Conservation (phyloP, 148 eudicot genomes). For the Silene latifolia region DNA sequence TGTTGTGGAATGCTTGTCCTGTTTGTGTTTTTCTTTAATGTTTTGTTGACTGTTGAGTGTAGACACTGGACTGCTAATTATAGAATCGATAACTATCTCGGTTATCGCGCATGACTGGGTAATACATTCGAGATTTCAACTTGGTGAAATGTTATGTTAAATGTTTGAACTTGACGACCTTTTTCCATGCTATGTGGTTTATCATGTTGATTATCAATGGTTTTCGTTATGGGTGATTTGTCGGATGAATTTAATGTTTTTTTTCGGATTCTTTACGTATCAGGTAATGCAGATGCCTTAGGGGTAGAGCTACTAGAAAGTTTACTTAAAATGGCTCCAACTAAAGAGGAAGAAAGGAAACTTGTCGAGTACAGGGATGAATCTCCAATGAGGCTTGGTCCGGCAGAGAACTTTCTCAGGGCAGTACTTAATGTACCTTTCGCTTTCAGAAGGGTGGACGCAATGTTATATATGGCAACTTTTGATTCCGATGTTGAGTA, state of each 20-base stretch:
- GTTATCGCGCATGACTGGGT: background rate
- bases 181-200: background rate
- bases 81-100: background rate
- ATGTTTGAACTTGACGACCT: background rate
- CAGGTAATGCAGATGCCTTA: constrained; percentile 70
- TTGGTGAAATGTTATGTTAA: background rate
- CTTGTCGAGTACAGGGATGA: constrained; percentile 61
- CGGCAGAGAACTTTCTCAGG: constrained; percentile 86
- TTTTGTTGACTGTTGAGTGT: constrained; percentile 7
- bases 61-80: constrained; percentile 6
- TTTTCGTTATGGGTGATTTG: background rate
- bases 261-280: background rate
- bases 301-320: constrained; percentile 84
- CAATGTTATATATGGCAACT: constrained; percentile 76
- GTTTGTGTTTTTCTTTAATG: background rate
- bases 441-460: constrained; percentile 81
- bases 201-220: background rate
- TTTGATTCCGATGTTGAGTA: constrained; percentile 84
- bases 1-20: constrained; percentile 10
- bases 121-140: background rate
- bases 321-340: constrained; percentile 87
- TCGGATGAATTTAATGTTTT: background rate
- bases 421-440: constrained; percentile 75
- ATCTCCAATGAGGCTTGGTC: constrained; percentile 67
- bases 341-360: constrained; percentile 71